A percentile compares a stretch with the other conserved stretches of the same genome.
Evolutionary conservation across 163 green algal genomes (phyloP).

Genomic region (Scenedesmus sp.): DNA sequence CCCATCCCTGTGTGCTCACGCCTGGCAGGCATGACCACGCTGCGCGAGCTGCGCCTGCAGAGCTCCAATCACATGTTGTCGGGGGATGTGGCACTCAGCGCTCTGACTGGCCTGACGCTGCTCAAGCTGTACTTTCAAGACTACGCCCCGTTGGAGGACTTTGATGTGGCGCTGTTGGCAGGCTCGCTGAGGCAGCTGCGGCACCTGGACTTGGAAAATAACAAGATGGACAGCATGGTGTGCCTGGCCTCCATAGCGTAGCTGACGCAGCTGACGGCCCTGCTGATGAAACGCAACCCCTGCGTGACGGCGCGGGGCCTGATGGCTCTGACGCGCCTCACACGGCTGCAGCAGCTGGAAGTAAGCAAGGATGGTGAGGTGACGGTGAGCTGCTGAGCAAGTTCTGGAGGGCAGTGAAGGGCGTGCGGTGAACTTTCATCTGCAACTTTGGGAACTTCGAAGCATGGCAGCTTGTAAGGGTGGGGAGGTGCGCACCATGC

Average conservation of each 20-base stretch:
- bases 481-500: no score
- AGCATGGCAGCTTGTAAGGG: no score
- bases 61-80: neutral
- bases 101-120: neutral
- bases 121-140: no score
- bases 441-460: no score
- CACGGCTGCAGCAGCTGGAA: neutral
- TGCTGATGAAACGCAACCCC: neutral
- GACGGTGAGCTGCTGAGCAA: neutral
- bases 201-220: neutral
- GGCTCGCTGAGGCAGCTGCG: neutral
- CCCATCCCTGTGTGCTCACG: no score
- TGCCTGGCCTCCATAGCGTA: neutral
- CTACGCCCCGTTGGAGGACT: neutral
- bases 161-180: neutral
- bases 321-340: neutral
- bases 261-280: neutral
- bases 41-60: neutral
- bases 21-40: no score
- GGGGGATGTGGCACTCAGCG: neutral
- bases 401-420: no score
- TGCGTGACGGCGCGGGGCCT: neutral
- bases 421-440: no score
- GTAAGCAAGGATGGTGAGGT: neutral
- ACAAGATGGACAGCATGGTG: neutral